phyloP scores from a whole-genome alignment of 495 filamentous ascomycete genomes.

The Zalerion maritima region DNA sequence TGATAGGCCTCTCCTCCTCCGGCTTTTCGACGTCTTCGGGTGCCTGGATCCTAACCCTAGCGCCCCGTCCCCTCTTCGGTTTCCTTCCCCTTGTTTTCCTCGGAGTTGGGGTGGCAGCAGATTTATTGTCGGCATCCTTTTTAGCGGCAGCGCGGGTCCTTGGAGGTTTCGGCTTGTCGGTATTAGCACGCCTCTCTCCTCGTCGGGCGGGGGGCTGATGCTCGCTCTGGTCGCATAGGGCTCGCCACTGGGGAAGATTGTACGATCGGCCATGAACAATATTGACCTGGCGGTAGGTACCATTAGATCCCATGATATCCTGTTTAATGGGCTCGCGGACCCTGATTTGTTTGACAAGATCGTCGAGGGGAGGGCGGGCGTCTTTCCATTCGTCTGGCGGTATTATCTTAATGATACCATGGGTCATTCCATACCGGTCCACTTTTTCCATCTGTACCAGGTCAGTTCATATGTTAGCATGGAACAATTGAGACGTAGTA shows the following conservation, averaged over 20 bases:
- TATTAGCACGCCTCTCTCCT: slow-evolving; percentile 72
- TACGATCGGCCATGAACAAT: slow-evolving; percentile 90
- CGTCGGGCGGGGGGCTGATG: slow-evolving; percentile 92
- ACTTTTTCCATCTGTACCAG: slow-evolving; percentile 53
- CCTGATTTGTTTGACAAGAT: slow-evolving; percentile 76
- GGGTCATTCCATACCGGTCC: slow-evolving; percentile 90
- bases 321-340: slow-evolving; percentile 96
- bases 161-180: slow-evolving; percentile 39
- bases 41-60: slow-evolving; percentile 8
- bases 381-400: slow-evolving; percentile 91
- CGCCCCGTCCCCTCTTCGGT: slow-evolving; percentile 20
- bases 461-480: slow-evolving; percentile 1
- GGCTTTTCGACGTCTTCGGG: slow-evolving; percentile 18
- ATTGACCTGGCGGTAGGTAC: slow-evolving; percentile 90
- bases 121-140: slow-evolving; percentile 9
- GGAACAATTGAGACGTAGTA: no score
- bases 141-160: slow-evolving; percentile 16
- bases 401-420: slow-evolving; percentile 89
- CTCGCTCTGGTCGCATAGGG: slow-evolving; percentile 78
- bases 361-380: slow-evolving; percentile 58
- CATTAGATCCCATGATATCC: slow-evolving; percentile 87
- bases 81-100: slow-evolving; percentile 16
- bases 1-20: slow-evolving; percentile 35
- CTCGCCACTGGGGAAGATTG: slow-evolving; percentile 91
- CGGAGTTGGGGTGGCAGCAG: slow-evolving; percentile 7